Conservation (phyloP, 228 moss, liverwort and hornwort genomes). For the Sphagnum fallax region DNA sequence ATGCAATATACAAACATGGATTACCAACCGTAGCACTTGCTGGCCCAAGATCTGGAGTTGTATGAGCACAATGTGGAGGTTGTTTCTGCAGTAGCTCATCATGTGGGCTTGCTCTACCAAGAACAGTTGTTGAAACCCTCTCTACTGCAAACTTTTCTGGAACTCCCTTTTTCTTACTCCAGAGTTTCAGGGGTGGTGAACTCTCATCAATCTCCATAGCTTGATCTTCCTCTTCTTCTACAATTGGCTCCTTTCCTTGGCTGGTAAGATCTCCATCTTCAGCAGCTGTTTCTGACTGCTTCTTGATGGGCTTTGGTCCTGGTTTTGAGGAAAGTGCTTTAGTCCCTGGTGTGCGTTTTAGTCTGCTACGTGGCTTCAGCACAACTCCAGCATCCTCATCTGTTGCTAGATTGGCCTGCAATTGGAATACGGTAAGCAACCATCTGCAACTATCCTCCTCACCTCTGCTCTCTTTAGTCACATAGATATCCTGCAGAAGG, state of each 20-base stretch:
- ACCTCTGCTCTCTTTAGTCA: too few relatives aligned
- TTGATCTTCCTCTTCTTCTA: slow-evolving; percentile 32
- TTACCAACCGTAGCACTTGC: slow-evolving; percentile 66
- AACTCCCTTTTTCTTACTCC: slow-evolving; percentile 87
- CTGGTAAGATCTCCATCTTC: slow-evolving; percentile 38
- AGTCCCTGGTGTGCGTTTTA: slow-evolving; percentile 45
- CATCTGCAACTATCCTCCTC: neutral
- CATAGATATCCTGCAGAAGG: too few relatives aligned
- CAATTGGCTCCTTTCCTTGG: slow-evolving; percentile 22
- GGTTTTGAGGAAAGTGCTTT: slow-evolving; percentile 59
- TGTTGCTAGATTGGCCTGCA: slow-evolving; percentile 44
- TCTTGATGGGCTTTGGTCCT: slow-evolving; percentile 52
- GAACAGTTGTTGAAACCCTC: slow-evolving; percentile 2
- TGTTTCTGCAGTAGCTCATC: neutral
- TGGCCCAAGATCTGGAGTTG: slow-evolving; percentile 71
- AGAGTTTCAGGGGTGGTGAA: slow-evolving; percentile 66
- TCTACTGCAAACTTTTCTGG: slow-evolving; percentile 52
- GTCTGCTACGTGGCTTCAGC: slow-evolving; percentile 75
- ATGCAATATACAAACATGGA: too few relatives aligned
- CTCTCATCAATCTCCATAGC: slow-evolving; percentile 58
- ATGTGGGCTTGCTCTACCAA: too few relatives aligned
- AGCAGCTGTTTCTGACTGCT: slow-evolving; percentile 32
- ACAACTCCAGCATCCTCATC: slow-evolving; percentile 56
- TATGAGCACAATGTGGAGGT: slow-evolving; percentile 64
- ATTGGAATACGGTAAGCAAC: slow-evolving; percentile 5